phyloP scores from a whole-genome alignment of 805 yeast genomes.

The Clavispora fructus region DNA sequence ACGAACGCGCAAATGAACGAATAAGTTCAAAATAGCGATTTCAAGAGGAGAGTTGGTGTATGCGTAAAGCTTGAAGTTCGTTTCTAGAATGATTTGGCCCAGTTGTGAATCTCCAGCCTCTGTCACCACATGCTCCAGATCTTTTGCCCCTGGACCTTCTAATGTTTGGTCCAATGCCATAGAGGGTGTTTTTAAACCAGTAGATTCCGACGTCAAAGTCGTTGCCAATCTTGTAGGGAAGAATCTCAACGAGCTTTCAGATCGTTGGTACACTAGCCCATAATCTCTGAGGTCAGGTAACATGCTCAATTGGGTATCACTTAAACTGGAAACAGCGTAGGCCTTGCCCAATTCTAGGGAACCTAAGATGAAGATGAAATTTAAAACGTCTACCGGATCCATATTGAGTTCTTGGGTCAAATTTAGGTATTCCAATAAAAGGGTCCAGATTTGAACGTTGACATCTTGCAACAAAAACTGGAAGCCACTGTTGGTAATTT shows the following conservation, averaged over 20 bases:
- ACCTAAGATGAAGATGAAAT: conserved; percentile 90
- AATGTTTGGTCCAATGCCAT: conserved; percentile 69
- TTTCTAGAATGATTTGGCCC: conserved; percentile 85
- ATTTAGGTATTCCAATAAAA: conserved; percentile 79
- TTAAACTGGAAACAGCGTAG: conserved; percentile 64
- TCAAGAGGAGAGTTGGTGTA: conserved; percentile 92
- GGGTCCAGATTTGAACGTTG: conserved; percentile 91
- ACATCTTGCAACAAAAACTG: conserved; percentile 91
- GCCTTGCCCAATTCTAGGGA: conserved; percentile 87
- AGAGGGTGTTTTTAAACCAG: conserved; percentile 66
- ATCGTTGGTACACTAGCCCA: conserved; percentile 72
- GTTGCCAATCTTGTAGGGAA: conserved; percentile 91
- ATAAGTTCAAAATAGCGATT: conserved; percentile 84
- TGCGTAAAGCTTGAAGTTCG: conserved; percentile 89
- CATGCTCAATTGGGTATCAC: conserved; percentile 80
- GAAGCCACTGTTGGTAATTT: conserved; percentile 87
- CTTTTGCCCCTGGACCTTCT: conserved; percentile 21
- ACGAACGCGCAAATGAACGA: conserved; percentile 79
- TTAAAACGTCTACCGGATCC: conserved; percentile 95
- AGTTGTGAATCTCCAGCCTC: conserved; percentile 19
- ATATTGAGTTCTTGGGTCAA: conserved; percentile 78
- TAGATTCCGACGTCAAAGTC: conserved; percentile 78
- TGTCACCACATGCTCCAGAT: conserved; percentile 7
- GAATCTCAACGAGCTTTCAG: conserved; percentile 54
- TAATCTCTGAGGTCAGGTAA: conserved; percentile 85